These are phyloP conservation scores for Domatiomyces globalis DNA, from an alignment of 2,329 filamentous ascomycete genomes.

Conservation along the genomic window DNA sequence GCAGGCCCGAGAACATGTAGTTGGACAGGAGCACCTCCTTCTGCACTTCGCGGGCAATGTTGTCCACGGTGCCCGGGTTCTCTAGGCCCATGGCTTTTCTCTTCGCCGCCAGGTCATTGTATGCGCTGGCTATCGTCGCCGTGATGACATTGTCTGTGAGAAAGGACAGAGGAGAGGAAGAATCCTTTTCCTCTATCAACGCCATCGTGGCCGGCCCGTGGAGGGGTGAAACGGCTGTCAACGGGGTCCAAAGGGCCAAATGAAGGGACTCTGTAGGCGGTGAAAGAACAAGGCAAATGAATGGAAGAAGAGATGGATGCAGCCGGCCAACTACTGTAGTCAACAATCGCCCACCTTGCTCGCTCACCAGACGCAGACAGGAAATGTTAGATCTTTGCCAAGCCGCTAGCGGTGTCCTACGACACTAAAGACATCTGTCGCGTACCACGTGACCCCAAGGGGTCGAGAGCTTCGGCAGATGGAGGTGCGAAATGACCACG, in stretches of 20 bases:
- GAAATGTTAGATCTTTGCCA: background rate
- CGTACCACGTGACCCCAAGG: too few species aligned
- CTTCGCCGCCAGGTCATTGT: constrained; percentile 68
- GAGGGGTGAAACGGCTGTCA: background rate
- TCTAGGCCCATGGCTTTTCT: constrained; percentile 75
- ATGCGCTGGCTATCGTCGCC: constrained; percentile 57
- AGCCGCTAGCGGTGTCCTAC: background rate
- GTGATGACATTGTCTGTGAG: constrained; percentile 61
- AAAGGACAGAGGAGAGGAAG: constrained; percentile 43
- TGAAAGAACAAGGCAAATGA: constrained; percentile 1
- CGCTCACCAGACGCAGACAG: background rate
- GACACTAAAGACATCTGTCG: too few species aligned
- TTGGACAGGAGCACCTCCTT: constrained; percentile 94
- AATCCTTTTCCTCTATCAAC: constrained; percentile 28
- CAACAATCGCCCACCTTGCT: constrained; percentile 4
- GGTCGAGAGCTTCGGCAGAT: too few species aligned
- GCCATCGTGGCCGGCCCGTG: constrained; percentile 6
- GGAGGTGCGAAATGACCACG: too few species aligned
- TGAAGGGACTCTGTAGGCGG: background rate
- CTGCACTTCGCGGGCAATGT: constrained; percentile 78
- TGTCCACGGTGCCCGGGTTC: constrained; percentile 87
- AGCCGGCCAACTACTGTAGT: constrained; percentile 3
- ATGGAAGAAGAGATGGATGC: constrained; percentile 3
- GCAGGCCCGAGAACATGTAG: constrained; percentile 90
- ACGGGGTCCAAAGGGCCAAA: background rate